These are phyloP conservation scores for Haematococcus lacustris DNA, from an alignment of 139 green algal genomes.

Conservation along the genomic window DNA sequence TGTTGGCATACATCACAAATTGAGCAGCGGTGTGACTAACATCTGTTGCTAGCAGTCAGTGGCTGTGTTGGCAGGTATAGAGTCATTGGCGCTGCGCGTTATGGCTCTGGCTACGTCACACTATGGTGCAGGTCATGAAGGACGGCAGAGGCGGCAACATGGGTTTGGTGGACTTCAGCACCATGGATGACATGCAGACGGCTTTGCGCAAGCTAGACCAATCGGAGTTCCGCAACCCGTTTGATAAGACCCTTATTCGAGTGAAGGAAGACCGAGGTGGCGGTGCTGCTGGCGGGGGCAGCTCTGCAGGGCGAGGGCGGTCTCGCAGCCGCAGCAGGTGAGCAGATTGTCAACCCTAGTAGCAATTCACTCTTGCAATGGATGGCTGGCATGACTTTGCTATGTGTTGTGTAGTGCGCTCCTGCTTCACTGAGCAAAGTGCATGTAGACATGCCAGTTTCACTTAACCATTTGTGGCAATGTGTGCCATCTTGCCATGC, in stretches of 20 bases:
- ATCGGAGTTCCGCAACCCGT: slow-evolving; percentile 83
- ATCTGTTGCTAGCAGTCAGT: no score
- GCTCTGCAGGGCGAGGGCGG: no score
- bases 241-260: slow-evolving; percentile 50
- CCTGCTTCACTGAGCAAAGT: background rate
- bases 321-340: slow-evolving; percentile 9
- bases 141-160: slow-evolving; percentile 42
- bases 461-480: background rate
- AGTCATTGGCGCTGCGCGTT: no score
- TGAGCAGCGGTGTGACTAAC: no score
- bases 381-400: background rate
- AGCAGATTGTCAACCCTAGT: background rate
- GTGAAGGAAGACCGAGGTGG: slow-evolving; percentile 27
- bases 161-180: slow-evolving; percentile 59
- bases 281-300: background rate
- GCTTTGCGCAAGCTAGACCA: slow-evolving; percentile 61
- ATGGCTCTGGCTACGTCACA: no score
- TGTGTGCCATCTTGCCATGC: background rate
- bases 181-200: slow-evolving; percentile 47
- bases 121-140: slow-evolving; percentile 50
- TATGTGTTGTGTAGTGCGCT: background rate
- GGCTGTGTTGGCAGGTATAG: no score
- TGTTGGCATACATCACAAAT: no score
- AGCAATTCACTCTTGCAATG: background rate
- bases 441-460: background rate